Evolutionary conservation across 2,329 filamentous ascomycete genomes (phyloP).

Genomic region (Epicoccum sorghinum): DNA sequence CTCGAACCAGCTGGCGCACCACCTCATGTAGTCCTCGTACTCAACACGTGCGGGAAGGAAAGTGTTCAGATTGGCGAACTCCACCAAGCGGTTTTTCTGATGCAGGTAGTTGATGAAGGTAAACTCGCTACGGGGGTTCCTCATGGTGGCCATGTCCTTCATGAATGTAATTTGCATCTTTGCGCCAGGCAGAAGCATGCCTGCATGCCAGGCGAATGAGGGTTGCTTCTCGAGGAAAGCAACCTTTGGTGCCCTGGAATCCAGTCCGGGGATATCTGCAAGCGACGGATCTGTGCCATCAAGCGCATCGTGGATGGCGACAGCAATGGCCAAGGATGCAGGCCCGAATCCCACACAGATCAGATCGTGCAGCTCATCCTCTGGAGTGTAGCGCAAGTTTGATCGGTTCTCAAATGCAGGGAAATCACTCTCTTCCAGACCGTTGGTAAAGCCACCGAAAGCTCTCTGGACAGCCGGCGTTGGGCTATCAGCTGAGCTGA

Average conservation of each 20-base stretch:
- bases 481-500: constrained; percentile 21
- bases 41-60: constrained; percentile 86
- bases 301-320: constrained; percentile 81
- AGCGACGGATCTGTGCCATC: constrained; percentile 48
- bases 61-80: constrained; percentile 89
- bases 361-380: constrained; percentile 77
- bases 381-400: constrained; percentile 59
- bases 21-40: constrained; percentile 94
- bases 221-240: constrained; percentile 87
- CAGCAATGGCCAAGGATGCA: constrained; percentile 85
- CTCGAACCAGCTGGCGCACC: constrained; percentile 84
- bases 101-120: constrained; percentile 96
- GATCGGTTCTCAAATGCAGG: constrained; percentile 47
- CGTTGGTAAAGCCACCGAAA: constrained; percentile 36
- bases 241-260: constrained; percentile 66
- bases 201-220: constrained; percentile 88
- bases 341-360: constrained; percentile 93
- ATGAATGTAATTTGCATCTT: constrained; percentile 99
- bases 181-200: constrained; percentile 90
- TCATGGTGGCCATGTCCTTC: constrained; percentile 90
- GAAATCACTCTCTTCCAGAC: constrained; percentile 36
- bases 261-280: constrained; percentile 42
- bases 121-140: constrained; percentile 87
- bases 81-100: constrained; percentile 76
- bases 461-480: constrained; percentile 33